phyloP scores from a whole-genome alignment of 352 stramenopile species.

The Phytophthora vignae region DNA sequence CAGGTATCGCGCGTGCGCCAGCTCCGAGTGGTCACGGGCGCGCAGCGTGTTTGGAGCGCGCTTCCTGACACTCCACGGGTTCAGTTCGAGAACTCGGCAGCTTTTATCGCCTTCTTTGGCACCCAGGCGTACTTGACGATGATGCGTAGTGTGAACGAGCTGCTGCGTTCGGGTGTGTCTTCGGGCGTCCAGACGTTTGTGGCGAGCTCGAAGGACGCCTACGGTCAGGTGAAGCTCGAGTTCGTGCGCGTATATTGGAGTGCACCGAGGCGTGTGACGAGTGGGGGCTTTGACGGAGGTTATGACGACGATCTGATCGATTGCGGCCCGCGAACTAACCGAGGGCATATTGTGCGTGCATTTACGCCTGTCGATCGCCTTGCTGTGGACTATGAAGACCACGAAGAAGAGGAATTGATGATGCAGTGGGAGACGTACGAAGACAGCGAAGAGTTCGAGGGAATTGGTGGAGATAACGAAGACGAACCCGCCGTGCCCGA shows the following conservation, averaged over 20 bases:
- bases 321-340: constrained; percentile 48
- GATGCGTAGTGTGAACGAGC: constrained; percentile 42
- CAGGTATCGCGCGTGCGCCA: constrained; percentile 61
- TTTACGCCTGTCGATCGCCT: constrained; percentile 53
- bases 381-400: constrained; percentile 39
- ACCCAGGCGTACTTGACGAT: constrained; percentile 52
- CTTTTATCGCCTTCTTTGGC: constrained; percentile 58
- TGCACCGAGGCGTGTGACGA: constrained; percentile 23
- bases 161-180: constrained; percentile 46
- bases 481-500: constrained; percentile 48
- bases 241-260: constrained; percentile 64
- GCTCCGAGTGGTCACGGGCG: constrained; percentile 50
- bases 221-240: constrained; percentile 57
- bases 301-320: constrained; percentile 54
- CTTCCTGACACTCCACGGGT: constrained; percentile 49
- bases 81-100: constrained; percentile 54
- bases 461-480: constrained; percentile 25
- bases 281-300: constrained; percentile 28
- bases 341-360: constrained; percentile 59
- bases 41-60: constrained; percentile 53
- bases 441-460: constrained; percentile 35
- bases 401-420: constrained; percentile 41
- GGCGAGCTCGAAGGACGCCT: constrained; percentile 48
- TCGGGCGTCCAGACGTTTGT: constrained; percentile 53
- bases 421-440: constrained; percentile 44